A percentile compares a stretch with the other conserved stretches of the same genome.
Conservation (phyloP, 2,329 filamentous ascomycete genomes). For the Ambrosiella xylebori region DNA sequence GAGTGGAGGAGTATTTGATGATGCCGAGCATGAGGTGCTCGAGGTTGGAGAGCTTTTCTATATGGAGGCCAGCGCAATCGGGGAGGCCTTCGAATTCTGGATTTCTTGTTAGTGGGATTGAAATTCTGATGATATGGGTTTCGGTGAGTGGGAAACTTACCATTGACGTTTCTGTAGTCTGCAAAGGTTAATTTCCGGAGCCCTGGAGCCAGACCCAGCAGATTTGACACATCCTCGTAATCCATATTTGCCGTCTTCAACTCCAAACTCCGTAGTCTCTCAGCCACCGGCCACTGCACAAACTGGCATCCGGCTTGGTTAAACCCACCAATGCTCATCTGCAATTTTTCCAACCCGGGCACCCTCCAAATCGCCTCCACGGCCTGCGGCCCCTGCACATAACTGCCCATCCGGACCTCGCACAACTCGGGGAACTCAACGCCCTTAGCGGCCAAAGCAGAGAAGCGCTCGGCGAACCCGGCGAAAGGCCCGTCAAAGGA, state of each 20-base stretch:
- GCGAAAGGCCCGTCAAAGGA: conserved; percentile 6
- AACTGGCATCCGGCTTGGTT: conserved; percentile 6
- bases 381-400: conserved; percentile 1
- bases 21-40: conserved; percentile 9
- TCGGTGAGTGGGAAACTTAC: conserved; percentile 1
- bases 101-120: background rate
- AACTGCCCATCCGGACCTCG: conserved; percentile 5
- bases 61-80: conserved; percentile 8
- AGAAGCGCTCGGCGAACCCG: conserved; percentile 5
- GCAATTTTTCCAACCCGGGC: conserved; percentile 1
- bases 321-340: conserved; percentile 7
- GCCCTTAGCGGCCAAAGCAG: background rate
- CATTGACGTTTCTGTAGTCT: conserved; percentile 8
- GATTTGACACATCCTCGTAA: conserved; percentile 6
- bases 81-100: conserved; percentile 2
- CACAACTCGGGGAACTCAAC: conserved; percentile 2
- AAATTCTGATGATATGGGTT: too few species aligned
- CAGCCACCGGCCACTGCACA: background rate
- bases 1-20: conserved; percentile 3
- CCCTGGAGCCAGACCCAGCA: conserved; percentile 6
- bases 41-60: conserved; percentile 9
- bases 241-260: conserved; percentile 7
- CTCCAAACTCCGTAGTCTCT: background rate
- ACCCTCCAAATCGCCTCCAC: conserved; percentile 6
- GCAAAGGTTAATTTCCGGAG: conserved; percentile 7